These are phyloP conservation scores for Pythium rishiriense DNA, from an alignment of 352 stramenopile genomes.

Conservation along the genomic window DNA sequence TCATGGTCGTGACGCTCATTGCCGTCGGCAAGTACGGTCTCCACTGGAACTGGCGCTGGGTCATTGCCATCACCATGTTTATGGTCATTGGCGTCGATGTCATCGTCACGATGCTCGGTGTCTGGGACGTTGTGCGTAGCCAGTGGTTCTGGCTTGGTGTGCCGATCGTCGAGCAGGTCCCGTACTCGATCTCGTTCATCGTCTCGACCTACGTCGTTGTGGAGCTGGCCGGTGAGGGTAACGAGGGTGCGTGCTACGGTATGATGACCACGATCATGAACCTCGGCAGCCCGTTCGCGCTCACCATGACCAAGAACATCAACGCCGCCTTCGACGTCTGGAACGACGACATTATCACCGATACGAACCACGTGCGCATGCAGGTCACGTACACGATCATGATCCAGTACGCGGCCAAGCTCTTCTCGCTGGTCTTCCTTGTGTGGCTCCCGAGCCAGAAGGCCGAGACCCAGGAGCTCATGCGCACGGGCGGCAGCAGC, in stretches of 20 bases:
- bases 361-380: constrained; percentile 25
- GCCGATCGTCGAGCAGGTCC: constrained; percentile 25
- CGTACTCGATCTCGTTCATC: constrained; percentile 23
- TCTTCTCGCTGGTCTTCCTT: constrained; percentile 26
- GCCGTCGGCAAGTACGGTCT: constrained; percentile 32
- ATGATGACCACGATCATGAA: constrained; percentile 36
- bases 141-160: constrained; percentile 30
- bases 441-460: constrained; percentile 24
- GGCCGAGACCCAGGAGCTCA: constrained; percentile 31
- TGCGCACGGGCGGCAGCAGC: constrained; percentile 28
- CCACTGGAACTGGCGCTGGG: constrained; percentile 31
- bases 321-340: constrained; percentile 26
- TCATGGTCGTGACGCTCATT: constrained; percentile 28
- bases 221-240: constrained; percentile 32
- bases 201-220: constrained; percentile 28
- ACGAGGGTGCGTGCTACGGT: constrained; percentile 32
- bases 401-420: constrained; percentile 30
- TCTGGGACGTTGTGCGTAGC: constrained; percentile 30
- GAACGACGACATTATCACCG: constrained; percentile 27
- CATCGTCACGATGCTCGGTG: constrained; percentile 24
- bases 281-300: constrained; percentile 27
- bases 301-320: constrained; percentile 30
- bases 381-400: constrained; percentile 30
- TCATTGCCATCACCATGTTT: constrained; percentile 27
- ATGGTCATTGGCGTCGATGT: constrained; percentile 23